phyloP scores from a whole-genome alignment of 2,329 filamentous ascomycete species.

The Xylaria sp. region DNA sequence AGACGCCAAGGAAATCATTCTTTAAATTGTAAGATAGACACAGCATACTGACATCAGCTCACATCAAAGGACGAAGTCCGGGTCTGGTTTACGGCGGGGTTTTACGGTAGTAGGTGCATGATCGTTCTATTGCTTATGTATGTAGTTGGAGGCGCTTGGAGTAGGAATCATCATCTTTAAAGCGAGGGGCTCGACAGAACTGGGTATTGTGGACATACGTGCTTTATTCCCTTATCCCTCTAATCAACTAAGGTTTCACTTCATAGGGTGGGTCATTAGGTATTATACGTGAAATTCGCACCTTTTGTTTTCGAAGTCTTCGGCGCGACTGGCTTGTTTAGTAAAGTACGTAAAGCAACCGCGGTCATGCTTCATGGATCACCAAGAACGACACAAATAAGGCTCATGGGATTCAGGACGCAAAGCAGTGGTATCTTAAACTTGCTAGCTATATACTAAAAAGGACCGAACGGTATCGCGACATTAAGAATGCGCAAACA shows the following conservation, averaged over 20 bases:
- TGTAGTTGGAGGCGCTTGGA: conserved; percentile 14
- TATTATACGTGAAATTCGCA: conserved; percentile 10
- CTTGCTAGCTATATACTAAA: conserved; percentile 21
- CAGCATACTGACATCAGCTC: not conserved
- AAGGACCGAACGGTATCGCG: conserved; percentile 10
- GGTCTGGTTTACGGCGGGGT: not conserved
- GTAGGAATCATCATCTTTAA: conserved; percentile 5
- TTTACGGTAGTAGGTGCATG: not conserved
- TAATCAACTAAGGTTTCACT: not conserved
- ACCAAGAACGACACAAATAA: conserved; percentile 7
- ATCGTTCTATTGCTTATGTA: conserved; percentile 15
- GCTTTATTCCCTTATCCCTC: not conserved
- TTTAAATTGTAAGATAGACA: conserved; percentile 56
- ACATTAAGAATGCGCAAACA: conserved; percentile 21
- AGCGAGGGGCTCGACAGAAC: not conserved
- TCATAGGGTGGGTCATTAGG: conserved; percentile 1
- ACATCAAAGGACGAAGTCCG: not conserved
- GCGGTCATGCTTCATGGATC: not conserved
- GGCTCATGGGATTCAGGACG: conserved; percentile 4
- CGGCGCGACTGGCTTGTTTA: conserved; percentile 2
- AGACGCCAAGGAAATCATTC: conserved; percentile 78
- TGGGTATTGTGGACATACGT: not conserved
- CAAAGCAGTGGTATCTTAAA: conserved; percentile 30
- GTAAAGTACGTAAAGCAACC: not conserved
- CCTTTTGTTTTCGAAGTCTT: not conserved